Evolutionary conservation across 768 basidiomycete species (phyloP), one percentile per base, ranked within the genome.

Genomic region (Boletus huronensis): DNA sequence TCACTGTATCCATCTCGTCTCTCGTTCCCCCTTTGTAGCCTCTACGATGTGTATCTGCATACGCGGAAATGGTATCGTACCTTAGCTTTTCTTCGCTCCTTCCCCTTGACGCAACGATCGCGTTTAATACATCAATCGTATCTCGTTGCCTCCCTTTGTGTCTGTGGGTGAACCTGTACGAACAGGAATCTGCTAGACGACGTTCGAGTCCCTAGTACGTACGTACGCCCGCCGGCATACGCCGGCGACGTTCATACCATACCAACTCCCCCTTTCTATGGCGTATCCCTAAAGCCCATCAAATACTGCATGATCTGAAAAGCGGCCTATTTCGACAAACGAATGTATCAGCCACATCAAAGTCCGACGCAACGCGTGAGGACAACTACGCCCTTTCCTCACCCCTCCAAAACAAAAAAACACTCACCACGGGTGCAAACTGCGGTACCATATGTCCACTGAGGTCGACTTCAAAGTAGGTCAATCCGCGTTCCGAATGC

Each of bases 391-490:
- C 10, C 2, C 21, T 6, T 13, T 32, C 31, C 14, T 3, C 6
- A 6, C 11, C 14, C 5, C 3, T 13, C 23, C 8, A 16, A 32
- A 13, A 6, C 23, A 23, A 25, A 19, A 29, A 25, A 25, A 29
- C 23, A 25, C 82, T 65, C 60, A 83, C 85, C 63, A 70, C 65
- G 2, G 85, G 85, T 17, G 83, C 79, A 65, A 81, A 87, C 70
- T 84, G 82, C 5, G 86, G 86, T 3, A 88, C 69, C 87, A 90
- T 89, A 58, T 90, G 88, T 17, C 88, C 89, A 58, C 82, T 83
- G 7, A 88, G 76, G 23, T 61, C 75, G 21, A 91, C 80, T 62
- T 91, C 88, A 29, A 77, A 73, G 58, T 83, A 89, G 0, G 87
- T 83, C 59, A 90, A 66, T 13, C 82, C 81, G 36, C 88, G 81